Conservation (phyloP, 768 basidiomycete species). For the Mycena epipterygia region DNA sequence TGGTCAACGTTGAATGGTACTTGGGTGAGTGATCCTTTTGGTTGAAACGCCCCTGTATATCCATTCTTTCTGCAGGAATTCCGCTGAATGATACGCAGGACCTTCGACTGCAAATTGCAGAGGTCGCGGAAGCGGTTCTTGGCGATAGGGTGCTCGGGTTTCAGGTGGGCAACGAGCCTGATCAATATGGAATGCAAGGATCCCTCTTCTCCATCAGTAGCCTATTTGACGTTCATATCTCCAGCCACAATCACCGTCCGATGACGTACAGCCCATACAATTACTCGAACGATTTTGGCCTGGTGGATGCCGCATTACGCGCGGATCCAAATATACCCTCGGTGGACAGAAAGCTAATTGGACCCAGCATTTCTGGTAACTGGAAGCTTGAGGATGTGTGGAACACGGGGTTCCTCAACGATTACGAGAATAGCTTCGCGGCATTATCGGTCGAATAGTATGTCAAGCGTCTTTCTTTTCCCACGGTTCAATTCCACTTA, state of each 20-base stretch:
- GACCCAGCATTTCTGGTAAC: slow-evolving; percentile 59
- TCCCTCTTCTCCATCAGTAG: not conserved
- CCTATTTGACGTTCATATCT: not conserved
- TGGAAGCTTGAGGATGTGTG: slow-evolving; percentile 70
- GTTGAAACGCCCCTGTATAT: slow-evolving; percentile 16
- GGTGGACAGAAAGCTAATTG: slow-evolving; percentile 65
- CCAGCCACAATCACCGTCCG: slow-evolving; percentile 47
- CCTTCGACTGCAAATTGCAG: slow-evolving; percentile 68
- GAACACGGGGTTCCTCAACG: slow-evolving; percentile 67
- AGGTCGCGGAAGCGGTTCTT: slow-evolving; percentile 74
- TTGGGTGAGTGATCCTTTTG: slow-evolving; percentile 44
- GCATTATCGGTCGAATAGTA: slow-evolving; percentile 26
- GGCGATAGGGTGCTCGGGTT: slow-evolving; percentile 77
- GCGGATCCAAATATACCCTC: slow-evolving; percentile 51
- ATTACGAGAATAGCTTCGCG: slow-evolving; percentile 5
- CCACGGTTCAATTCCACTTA: slow-evolving; percentile 24
- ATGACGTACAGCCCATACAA: slow-evolving; percentile 56
- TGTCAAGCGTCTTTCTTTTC: slow-evolving; percentile 25
- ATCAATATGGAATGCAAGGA: slow-evolving; percentile 31
- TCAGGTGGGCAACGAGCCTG: slow-evolving; percentile 63
- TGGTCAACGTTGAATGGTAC: slow-evolving; percentile 65
- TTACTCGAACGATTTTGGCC: slow-evolving; percentile 69
- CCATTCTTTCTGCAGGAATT: slow-evolving; percentile 68
- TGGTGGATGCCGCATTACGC: slow-evolving; percentile 57
- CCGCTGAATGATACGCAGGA: slow-evolving; percentile 78